Evolutionary conservation across 768 basidiomycete species (phyloP).

Genomic region (Amanita jacksonii): DNA sequence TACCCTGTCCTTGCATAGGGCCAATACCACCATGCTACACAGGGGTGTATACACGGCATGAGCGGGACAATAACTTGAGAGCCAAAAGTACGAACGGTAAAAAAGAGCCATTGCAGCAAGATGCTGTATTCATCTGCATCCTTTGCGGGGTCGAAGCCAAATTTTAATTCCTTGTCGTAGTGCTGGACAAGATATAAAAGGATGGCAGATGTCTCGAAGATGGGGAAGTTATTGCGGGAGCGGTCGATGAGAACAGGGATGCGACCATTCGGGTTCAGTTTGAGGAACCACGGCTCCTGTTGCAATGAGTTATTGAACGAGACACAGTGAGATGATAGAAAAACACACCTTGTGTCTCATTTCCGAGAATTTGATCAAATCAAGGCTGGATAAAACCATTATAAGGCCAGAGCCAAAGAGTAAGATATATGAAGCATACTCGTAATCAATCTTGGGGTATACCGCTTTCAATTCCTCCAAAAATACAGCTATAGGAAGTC

Average conservation of each 20-base stretch:
- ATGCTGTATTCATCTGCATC: conserved; percentile 58
- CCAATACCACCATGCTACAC: conserved; percentile 68
- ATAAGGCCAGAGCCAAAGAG: neutral
- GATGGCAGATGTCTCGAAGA: conserved; percentile 79
- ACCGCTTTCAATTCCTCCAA: conserved; percentile 48
- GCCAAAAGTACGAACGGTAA: conserved; percentile 39
- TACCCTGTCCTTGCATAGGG: conserved; percentile 81
- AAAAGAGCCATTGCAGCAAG: conserved; percentile 83
- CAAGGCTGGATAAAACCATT: neutral
- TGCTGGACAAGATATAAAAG: conserved; percentile 74
- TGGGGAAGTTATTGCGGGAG: conserved; percentile 46
- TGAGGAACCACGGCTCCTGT: conserved; percentile 64
- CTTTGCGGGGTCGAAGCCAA: conserved; percentile 47
- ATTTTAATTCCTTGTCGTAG: conserved; percentile 69
- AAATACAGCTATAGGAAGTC: conserved; percentile 35
- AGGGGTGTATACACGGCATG: neutral
- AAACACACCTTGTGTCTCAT: too few relatives aligned
- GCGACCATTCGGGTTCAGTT: conserved; percentile 62
- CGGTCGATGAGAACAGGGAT: conserved; percentile 63
- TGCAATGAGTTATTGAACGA: neutral
- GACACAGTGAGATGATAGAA: neutral
- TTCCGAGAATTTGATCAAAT: neutral
- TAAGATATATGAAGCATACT: conserved; percentile 11
- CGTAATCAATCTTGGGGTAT: conserved; percentile 23
- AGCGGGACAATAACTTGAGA: neutral